Evolutionary conservation across 2,329 filamentous ascomycete species (phyloP), one percentile per base, ranked within the genome.

Genomic region (Trichoderma gracile): DNA sequence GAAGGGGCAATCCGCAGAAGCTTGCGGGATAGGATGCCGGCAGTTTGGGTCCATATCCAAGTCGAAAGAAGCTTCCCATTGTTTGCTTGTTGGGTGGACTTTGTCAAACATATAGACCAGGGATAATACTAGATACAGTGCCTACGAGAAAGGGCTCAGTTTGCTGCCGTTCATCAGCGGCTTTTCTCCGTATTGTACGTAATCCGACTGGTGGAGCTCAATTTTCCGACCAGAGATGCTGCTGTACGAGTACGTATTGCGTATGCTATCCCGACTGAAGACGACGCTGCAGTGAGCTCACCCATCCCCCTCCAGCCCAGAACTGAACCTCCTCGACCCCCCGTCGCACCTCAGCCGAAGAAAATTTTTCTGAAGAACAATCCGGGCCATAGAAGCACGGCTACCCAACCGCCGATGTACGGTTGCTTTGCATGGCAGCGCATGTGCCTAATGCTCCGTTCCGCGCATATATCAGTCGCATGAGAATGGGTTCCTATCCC

Each of bases 161-260:
- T 38, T 38, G 33, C 10, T 38, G 33, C 33, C 33, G 12, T 38
- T 38, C 33, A 38, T 10, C 33, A 38, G 10, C 33, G 33, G 33
- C 33, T 14, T 4, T 38, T 38, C 12, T 14, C 33, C 33, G 33
- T 14, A 38, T 38, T 38, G 33, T 38, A 38, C 38, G 63, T 54
- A 46, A 60, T 30, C 21, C 49, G 56, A 65, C 56, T 65, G 63
- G 63, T 65, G 63, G 63, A 60, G 43, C 47, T 21, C 56, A 65
- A 57, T 65, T 60, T 54, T 65, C 55, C 63, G 59, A 19, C 38
- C 25, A 55, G n/a, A 6, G n/a, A 19, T 27, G 23, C 27, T 40
- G 56, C 33, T n/a, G n/a, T n/a, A n/a, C n/a, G n/a, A n/a, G n/a
- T n/a, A n/a, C 33, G 5, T 14, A 38, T 14, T 38, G 33, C 33